A percentile compares a stretch with the other conserved stretches of the same genome.
These are phyloP conservation scores for Exophiala xenobiotica DNA, from an alignment of 2,329 filamentous ascomycete genomes.

Conservation along the genomic window DNA sequence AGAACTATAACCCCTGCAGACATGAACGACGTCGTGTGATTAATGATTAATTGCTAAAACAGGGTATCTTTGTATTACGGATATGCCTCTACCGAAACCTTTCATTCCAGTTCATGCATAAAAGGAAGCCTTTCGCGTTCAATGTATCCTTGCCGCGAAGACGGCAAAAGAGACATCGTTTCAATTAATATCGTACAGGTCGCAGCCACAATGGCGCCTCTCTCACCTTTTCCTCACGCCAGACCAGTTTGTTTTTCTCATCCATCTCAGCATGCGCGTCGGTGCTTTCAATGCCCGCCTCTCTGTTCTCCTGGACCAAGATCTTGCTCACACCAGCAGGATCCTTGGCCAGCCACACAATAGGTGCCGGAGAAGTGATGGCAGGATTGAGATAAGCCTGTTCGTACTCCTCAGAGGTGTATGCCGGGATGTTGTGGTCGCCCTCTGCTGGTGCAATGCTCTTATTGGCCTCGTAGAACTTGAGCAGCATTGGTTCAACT, in stretches of 20 bases:
- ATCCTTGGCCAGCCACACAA: slow-evolving; percentile 81
- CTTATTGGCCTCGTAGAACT: slow-evolving; percentile 28
- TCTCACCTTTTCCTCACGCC: slow-evolving; percentile 53
- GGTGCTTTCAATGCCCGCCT: slow-evolving; percentile 68
- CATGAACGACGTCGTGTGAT: background rate
- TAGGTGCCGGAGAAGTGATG: slow-evolving; percentile 59
- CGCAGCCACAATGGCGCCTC: slow-evolving; percentile 24
- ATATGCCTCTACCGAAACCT: background rate
- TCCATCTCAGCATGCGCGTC: slow-evolving; percentile 71
- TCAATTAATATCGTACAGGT: slow-evolving; percentile 21
- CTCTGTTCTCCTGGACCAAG: slow-evolving; percentile 70
- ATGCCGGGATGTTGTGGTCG: slow-evolving; percentile 66
- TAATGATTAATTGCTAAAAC: background rate
- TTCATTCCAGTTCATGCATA: background rate
- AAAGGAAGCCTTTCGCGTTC: background rate
- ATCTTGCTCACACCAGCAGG: slow-evolving; percentile 70
- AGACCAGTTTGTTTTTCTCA: slow-evolving; percentile 66
- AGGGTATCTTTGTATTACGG: background rate
- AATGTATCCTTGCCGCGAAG: background rate
- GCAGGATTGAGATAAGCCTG: slow-evolving; percentile 74
- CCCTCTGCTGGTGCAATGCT: slow-evolving; percentile 63
- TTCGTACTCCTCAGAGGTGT: slow-evolving; percentile 60
- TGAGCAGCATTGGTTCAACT: slow-evolving; percentile 18
- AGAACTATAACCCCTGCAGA: background rate
- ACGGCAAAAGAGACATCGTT: background rate